Base-by-base conservation (phyloP, 805 yeast genomes). In the Yarrowia sp. region DNA sequence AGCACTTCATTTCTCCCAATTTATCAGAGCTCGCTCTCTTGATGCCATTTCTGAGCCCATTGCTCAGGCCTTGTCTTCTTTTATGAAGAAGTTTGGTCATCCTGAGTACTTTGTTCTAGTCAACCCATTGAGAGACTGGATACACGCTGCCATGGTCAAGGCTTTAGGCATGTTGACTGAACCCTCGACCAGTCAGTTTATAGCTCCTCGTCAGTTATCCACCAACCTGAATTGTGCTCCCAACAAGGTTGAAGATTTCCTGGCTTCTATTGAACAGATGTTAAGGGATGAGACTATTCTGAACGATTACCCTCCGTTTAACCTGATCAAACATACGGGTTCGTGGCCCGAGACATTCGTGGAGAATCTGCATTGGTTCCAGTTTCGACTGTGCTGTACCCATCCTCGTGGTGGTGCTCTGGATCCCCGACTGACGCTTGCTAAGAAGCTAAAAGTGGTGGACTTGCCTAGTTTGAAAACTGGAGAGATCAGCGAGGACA, bases 91-190 rank as follows among this genome's bases (percentile, higher is more conserved):
- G 46, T 40, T 40, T 35, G 61, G 61, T 10, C 40, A 22, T 22
- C 61, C 61, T 16, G 10, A 40, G 46, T 55, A 55, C 46, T 40
- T 55, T 22, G 46, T 55, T 14, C 36, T 55, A 14, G 19, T 55
- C 36, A 55, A 55, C 32, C 61, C 61, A 9, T 16, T 55, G 19
- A 3, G 42, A 14, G 14, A 14, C 19, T 55, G 61, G 61, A 15
- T 55, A 3, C 22, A 55, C 14, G 2, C 8, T 12, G 14, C 32
- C 35, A 14, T 55, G 12, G 3, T 16, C 7, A 36, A 1, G 16
- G 61, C 46, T 8, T 46, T 55, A 2, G 7, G 36, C 0, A 19
- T 22, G 61, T 14, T 55, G 14, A 40, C 45, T 8, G 36, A 22
- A 15, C 35, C 36, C 12, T 40, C 46, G 2, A 5, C 35, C 12